Percentiles rank a stretch among this genome's conserved stretches.
Conservation (phyloP, 108 stramenopile species). For the Cyclotella atomus region DNA sequence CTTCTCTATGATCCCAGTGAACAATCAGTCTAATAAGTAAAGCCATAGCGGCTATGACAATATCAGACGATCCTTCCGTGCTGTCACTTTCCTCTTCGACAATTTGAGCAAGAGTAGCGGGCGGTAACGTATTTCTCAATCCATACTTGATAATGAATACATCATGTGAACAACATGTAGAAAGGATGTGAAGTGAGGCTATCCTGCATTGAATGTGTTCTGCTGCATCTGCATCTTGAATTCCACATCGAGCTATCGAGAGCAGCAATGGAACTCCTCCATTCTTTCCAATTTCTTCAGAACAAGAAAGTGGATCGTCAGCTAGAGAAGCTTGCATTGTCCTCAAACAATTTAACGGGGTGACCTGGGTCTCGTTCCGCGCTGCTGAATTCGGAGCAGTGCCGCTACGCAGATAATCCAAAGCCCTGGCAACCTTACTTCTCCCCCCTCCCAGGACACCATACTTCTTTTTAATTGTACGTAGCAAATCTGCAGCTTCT, state of each 20-base stretch:
- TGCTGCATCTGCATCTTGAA: slow-evolving; percentile 4
- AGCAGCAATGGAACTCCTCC: slow-evolving; percentile 65
- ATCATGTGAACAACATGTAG: slow-evolving; percentile 47
- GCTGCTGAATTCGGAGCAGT: neutral
- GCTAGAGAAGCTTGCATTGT: slow-evolving; percentile 64
- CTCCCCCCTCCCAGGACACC: slow-evolving; percentile 40
- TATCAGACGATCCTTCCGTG: slow-evolving; percentile 45
- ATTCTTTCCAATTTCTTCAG: slow-evolving; percentile 76
- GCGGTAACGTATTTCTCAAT: slow-evolving; percentile 21
- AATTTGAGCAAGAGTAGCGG: slow-evolving; percentile 33
- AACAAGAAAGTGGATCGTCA: slow-evolving; percentile 58
- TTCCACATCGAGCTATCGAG: slow-evolving; percentile 32
- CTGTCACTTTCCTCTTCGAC: slow-evolving; percentile 47
- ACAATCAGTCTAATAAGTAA: slow-evolving; percentile 67
- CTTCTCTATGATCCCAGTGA: slow-evolving; percentile 69
- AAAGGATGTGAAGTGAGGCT: slow-evolving; percentile 45
- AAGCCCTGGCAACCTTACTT: slow-evolving; percentile 47
- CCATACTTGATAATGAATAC: slow-evolving; percentile 42
- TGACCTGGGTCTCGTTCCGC: neutral
- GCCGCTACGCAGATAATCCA: slow-evolving; percentile 13
- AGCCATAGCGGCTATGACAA: slow-evolving; percentile 63
- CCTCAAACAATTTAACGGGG: slow-evolving; percentile 29
- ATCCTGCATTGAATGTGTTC: slow-evolving; percentile 27
- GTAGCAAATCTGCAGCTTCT: slow-evolving; percentile 65
- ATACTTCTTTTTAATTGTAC: slow-evolving; percentile 62